Evolutionary conservation across 2,329 filamentous ascomycete species (phyloP).

Genomic region (Aspergillus puulaauensis): DNA sequence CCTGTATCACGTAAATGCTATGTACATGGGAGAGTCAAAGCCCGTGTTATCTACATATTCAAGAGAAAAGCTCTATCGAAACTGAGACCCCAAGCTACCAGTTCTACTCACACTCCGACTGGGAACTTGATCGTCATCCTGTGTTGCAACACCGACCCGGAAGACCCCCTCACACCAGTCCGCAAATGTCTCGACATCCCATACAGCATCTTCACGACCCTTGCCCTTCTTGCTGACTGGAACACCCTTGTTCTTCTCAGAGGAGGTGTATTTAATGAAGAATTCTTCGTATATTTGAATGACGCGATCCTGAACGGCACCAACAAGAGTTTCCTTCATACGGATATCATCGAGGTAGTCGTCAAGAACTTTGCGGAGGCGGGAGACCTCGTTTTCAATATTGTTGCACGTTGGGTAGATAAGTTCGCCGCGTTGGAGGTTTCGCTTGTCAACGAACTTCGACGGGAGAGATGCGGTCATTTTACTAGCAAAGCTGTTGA

Average conservation of each 20-base stretch:
- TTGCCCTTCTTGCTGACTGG: conserved; percentile 54
- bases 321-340: conserved; percentile 65
- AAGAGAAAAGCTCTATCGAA: background rate
- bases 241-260: conserved; percentile 40
- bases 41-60: background rate
- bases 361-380: conserved; percentile 56
- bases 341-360: conserved; percentile 65
- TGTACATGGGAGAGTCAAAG: background rate
- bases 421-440: conserved; percentile 40
- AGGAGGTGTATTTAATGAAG: conserved; percentile 52
- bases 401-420: conserved; percentile 52
- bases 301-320: conserved; percentile 64
- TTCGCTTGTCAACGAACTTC: conserved; percentile 39
- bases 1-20: background rate
- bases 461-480: conserved; percentile 54
- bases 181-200: conserved; percentile 64
- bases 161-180: conserved; percentile 64
- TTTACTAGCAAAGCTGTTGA: conserved; percentile 55
- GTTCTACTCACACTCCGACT: conserved; percentile 17
- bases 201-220: conserved; percentile 60
- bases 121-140: conserved; percentile 21
- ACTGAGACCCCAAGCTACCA: conserved; percentile 13
- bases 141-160: conserved; percentile 48
- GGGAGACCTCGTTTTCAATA: conserved; percentile 59
- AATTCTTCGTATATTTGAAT: conserved; percentile 64